Conservation (phyloP, 169 alveolate species). For the Plasmodium chabaudi region DNA sequence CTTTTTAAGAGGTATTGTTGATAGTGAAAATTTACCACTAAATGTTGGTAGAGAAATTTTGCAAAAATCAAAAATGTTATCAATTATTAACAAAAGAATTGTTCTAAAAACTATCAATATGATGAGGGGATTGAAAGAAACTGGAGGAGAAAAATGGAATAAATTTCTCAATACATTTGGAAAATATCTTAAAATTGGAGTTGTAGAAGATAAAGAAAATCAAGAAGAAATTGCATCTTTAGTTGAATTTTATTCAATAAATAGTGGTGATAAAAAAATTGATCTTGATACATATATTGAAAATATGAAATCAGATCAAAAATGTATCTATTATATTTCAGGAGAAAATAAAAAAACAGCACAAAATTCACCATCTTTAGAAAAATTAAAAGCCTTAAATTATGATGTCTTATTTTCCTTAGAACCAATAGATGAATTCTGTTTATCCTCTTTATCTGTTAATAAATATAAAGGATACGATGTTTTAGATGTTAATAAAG, state of each 20-base stretch:
- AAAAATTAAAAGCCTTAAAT: slow-evolving; percentile 91
- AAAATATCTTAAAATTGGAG: slow-evolving; percentile 95
- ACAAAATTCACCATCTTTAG: slow-evolving; percentile 94
- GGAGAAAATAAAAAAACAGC: slow-evolving; percentile 94
- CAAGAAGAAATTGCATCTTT: slow-evolving; percentile 95
- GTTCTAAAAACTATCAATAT: slow-evolving; percentile 94
- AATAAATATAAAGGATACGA: slow-evolving; percentile 93
- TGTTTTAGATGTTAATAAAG: slow-evolving; percentile 94
- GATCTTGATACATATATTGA: slow-evolving; percentile 94
- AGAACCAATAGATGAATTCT: slow-evolving; percentile 98
- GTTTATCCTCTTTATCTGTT: slow-evolving; percentile 91
- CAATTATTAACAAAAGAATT: slow-evolving; percentile 95
- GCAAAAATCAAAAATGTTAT: slow-evolving; percentile 94
- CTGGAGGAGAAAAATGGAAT: slow-evolving; percentile 89
- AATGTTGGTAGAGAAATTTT: slow-evolving; percentile 98
- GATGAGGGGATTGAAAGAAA: slow-evolving; percentile 89
- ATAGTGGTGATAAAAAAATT: slow-evolving; percentile 84
- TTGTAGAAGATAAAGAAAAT: slow-evolving; percentile 96
- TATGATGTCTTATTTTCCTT: slow-evolving; percentile 95
- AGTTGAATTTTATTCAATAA: slow-evolving; percentile 91
- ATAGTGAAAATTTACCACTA: slow-evolving; percentile 97
- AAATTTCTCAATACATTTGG: slow-evolving; percentile 94
- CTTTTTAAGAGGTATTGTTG: slow-evolving; percentile 98
- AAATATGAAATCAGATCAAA: slow-evolving; percentile 94
- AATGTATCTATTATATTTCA: slow-evolving; percentile 94